Evolutionary conservation across 495 filamentous ascomycete genomes (phyloP), one percentile per base, ranked within the genome.

Genomic region (Podospora appendiculata): DNA sequence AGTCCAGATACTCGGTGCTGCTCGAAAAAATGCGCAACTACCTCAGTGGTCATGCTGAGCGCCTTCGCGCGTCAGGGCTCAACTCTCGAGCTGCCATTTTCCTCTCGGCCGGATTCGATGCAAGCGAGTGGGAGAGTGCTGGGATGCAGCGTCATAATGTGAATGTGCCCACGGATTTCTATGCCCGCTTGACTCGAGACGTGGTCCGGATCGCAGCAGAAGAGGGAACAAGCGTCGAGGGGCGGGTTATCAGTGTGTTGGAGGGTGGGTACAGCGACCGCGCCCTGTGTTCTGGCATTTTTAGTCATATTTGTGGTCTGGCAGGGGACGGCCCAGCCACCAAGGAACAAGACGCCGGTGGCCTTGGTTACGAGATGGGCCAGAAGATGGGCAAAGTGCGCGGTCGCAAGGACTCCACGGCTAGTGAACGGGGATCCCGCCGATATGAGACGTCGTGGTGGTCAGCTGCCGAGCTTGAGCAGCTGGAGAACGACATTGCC

Each of bases 191-290:
- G 53, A 92, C 93, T 0, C 78, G 80, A 5, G 93, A 98, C 59
- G 79, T 95, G 4, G 85, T 92, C 12, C 77, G 74, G 5, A 72
- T 98, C 48, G 87, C 94, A 0, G 79, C 90, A 43, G 90, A 96
- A 65, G 87, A 87, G 55, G 84, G 78, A 4, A 79, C 85, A 9
- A 78, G 81, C 17, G 86, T 87, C 6, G 86, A 91, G 39, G 93
- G 93, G 8, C 76, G 93, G 16, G 74, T 96, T 32, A 82, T 98
- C 58, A 96, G 90, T 70, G 88, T 97, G 8, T 78, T 98, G 10
- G 93, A 98, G 65, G 93, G 93, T 19, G 93, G 93, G 0, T 98
- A 98, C 63, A 95, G 89, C 61, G 88, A 97, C 62, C 80, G 90
- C 47, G 93, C 93, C 17, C 66, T 98, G 48, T 86, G 79, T 59